Base-by-base conservation (phyloP, 1,284 basidiomycete genomes). In the Ganoderma lucidum region DNA sequence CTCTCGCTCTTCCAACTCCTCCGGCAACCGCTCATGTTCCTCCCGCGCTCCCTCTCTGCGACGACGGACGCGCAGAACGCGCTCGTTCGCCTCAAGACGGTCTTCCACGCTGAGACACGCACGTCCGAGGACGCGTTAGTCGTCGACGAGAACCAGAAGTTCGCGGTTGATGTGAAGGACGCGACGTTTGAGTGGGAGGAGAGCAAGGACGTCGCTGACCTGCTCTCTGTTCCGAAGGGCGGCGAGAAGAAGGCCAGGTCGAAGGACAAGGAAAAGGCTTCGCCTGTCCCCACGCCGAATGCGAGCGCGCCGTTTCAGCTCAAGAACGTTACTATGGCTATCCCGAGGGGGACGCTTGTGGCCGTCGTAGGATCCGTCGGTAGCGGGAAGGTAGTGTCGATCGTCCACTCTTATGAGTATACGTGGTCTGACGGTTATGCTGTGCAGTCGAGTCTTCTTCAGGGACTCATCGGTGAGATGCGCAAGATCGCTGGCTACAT, bases 381-480 rank as follows among this genome's bases (percentile, higher is more conserved):
- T 41, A 74, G 73, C 48, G 74, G 73, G 14, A 75, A 74, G 74
- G 75, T 76, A 51, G 6, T 8, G 28, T 10, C 6, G 8, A 8
- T 14, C 30, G 6, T 37, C 23, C 2, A n/a, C 37, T 10, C 4
- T 23, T 23, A 23, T 23, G 23, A 23, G 23, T 23, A 23, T 23
- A 23, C 23, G 23, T 23, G 23, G 23, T 23, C 23, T 23, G 23
- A 23, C 23, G 23, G 23, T 23, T 23, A 23, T 5, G 0, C n/a
- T 4, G 15, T 81, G 79, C 62, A 93, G 82, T 90, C 89, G n/a
- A 91, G 89, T 75, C 78, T 94, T 6, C 80, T 94, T 2, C 86
- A 90, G 73, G 92, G 90, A 2, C 81, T 94, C 41, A 87, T 94
- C 39, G 92, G 93, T 9, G 93, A 94, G 80, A 94, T 94, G 92